These are phyloP conservation scores for Pythium folliculosum DNA, from an alignment of 352 stramenopile species.

Conservation along the genomic window DNA sequence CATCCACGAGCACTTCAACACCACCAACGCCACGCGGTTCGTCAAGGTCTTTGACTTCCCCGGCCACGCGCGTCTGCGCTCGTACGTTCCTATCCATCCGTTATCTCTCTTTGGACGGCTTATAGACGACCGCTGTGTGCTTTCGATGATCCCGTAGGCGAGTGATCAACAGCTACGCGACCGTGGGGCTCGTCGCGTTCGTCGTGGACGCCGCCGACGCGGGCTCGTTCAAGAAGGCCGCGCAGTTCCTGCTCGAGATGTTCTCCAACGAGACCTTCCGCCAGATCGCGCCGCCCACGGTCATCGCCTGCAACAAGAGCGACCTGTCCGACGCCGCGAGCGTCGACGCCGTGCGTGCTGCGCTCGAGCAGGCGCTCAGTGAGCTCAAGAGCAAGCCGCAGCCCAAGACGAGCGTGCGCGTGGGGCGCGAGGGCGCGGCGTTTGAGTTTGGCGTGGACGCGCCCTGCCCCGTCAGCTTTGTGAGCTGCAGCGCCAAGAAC, in stretches of 20 bases:
- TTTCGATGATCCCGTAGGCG: too few species aligned
- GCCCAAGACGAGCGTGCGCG: background rate
- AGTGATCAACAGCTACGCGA: conserved; percentile 9
- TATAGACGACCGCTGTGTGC: too few species aligned
- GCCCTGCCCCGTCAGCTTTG: conserved; percentile 18
- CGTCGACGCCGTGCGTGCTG: conserved; percentile 5
- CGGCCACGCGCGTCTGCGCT: conserved; percentile 13
- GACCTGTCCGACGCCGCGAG: conserved; percentile 9
- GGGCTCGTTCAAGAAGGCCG: conserved; percentile 9
- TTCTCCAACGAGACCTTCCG: conserved; percentile 13
- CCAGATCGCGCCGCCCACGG: conserved; percentile 1
- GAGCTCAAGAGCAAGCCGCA: conserved; percentile 12
- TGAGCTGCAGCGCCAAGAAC: conserved; percentile 14
- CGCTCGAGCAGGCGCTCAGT: conserved; percentile 13
- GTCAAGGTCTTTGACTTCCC: conserved; percentile 25
- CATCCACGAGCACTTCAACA: conserved; percentile 17
- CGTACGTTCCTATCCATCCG: too few species aligned
- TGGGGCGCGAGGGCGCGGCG: conserved; percentile 6
- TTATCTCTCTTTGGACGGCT: too few species aligned
- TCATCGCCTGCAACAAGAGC: conserved; percentile 22
- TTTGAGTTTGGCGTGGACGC: conserved; percentile 24
- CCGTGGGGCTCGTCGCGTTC: conserved; percentile 15
- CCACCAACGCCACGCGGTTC: conserved; percentile 19
- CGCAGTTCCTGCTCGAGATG: conserved; percentile 18
- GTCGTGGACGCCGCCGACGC: conserved; percentile 19